Evolutionary conservation across 2,329 filamentous ascomycete species (phyloP).

Genomic region (Cylindrodendrum hubeiense): DNA sequence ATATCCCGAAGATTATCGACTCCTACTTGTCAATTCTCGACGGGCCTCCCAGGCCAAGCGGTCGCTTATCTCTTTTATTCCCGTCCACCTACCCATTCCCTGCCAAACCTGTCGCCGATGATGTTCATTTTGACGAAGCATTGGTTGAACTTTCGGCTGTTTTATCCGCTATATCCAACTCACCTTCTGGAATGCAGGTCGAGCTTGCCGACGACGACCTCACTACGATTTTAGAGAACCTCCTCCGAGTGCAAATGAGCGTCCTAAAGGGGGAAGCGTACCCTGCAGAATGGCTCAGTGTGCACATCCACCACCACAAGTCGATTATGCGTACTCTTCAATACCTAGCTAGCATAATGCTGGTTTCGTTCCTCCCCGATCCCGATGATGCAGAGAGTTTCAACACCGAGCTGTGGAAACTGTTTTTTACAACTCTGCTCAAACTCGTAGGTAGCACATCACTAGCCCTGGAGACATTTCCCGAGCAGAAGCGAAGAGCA

Average conservation of each 20-base stretch:
- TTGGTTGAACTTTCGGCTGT: slow-evolving; percentile 91
- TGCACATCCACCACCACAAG: slow-evolving; percentile 93
- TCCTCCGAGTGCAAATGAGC: slow-evolving; percentile 87
- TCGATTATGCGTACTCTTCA: slow-evolving; percentile 89
- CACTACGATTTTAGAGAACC: slow-evolving; percentile 79
- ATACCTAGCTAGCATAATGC: slow-evolving; percentile 82
- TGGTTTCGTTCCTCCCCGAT: slow-evolving; percentile 87
- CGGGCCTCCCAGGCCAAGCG: slow-evolving; percentile 64
- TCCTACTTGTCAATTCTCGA: slow-evolving; percentile 85
- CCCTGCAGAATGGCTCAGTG: slow-evolving; percentile 89
- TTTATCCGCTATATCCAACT: slow-evolving; percentile 83
- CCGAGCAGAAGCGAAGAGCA: slow-evolving; percentile 93
- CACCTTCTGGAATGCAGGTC: slow-evolving; percentile 77
- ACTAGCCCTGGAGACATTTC: slow-evolving; percentile 93
- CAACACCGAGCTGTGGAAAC: slow-evolving; percentile 93
- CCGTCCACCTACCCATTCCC: slow-evolving; percentile 92
- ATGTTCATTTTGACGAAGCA: slow-evolving; percentile 81
- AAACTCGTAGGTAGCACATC: slow-evolving; percentile 91
- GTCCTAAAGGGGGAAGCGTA: slow-evolving; percentile 92
- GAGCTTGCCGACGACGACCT: slow-evolving; percentile 82
- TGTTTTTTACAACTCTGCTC: slow-evolving; percentile 90
- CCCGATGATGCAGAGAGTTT: slow-evolving; percentile 93
- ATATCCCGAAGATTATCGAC: slow-evolving; percentile 90
- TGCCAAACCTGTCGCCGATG: slow-evolving; percentile 73
- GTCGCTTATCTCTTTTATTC: slow-evolving; percentile 87